A percentile compares a stretch with the other conserved stretches of the same genome.
phyloP scores from a whole-genome alignment of 2,329 filamentous ascomycete genomes.

The Penicillium italicum region DNA sequence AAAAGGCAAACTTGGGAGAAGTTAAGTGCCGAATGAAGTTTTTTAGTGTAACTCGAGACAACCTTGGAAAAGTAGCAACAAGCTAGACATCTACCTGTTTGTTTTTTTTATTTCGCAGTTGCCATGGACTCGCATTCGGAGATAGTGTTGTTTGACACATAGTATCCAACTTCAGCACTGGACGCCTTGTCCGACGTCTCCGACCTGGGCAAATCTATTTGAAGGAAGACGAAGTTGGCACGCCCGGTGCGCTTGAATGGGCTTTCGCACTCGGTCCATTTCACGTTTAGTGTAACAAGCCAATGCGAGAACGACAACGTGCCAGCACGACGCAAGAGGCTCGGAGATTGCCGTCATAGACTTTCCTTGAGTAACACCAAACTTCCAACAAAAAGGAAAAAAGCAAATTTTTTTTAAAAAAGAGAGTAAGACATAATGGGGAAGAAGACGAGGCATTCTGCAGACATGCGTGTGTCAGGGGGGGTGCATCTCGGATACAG shows the following conservation, averaged over 20 bases:
- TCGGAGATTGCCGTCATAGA: conserved; percentile 23
- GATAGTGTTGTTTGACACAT: conserved; percentile 3
- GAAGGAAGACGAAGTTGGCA: not conserved
- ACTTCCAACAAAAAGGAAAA: not conserved
- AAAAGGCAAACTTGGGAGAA: not conserved
- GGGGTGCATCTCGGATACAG: conserved; percentile 1
- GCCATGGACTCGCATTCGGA: not conserved
- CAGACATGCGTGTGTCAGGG: conserved; percentile 2
- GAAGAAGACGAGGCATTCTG: not conserved
- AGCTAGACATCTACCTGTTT: conserved; percentile 2
- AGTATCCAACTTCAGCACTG: conserved; percentile 5
- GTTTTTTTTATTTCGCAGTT: conserved; percentile 9
- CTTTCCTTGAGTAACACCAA: conserved; percentile 7
- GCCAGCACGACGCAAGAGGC: conserved; percentile 1
- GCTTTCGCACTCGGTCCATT: conserved; percentile 19
- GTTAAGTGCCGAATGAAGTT: not conserved
- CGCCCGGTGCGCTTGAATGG: conserved; percentile 13
- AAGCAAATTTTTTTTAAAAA: not conserved
- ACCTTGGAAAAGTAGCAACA: not conserved
- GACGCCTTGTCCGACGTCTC: conserved; percentile 21
- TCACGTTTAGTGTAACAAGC: conserved; percentile 18
- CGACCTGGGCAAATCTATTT: not conserved
- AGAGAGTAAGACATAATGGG: conserved; percentile 1
- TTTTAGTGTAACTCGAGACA: conserved; percentile 4
- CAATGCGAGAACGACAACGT: conserved; percentile 1